Percentiles rank a stretch among this genome's conserved stretches.
phyloP scores from a whole-genome alignment of 1,139 yeast genomes.

The Nadsonia commutata region DNA sequence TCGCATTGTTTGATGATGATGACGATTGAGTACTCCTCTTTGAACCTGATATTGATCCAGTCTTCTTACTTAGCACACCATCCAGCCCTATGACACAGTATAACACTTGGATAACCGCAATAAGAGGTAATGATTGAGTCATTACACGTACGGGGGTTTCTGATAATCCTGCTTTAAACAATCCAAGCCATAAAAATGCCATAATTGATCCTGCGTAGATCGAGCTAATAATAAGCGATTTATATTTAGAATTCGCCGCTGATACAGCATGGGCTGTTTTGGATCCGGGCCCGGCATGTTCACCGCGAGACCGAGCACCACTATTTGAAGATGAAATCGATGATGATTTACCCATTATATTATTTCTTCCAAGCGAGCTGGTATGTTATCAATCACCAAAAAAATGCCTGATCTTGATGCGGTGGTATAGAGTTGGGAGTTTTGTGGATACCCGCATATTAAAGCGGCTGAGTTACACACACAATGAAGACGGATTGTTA shows the following conservation, averaged over 20 bases:
- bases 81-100: conserved; percentile 17
- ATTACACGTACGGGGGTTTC: conserved; percentile 13
- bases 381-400: too few relatives aligned
- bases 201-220: not conserved
- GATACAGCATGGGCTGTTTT: not conserved
- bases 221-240: not conserved
- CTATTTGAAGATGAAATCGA: not conserved
- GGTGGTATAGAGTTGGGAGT: conserved; percentile 4
- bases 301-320: not conserved
- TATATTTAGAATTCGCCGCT: not conserved
- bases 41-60: conserved; percentile 7
- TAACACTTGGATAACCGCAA: conserved; percentile 14
- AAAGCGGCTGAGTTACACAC: too few relatives aligned
- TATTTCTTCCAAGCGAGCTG: too few relatives aligned
- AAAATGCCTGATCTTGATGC: too few relatives aligned
- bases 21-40: conserved; percentile 9
- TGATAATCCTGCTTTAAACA: conserved; percentile 8
- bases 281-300: not conserved
- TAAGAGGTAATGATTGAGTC: conserved; percentile 14
- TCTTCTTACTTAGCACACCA: conserved; percentile 4
- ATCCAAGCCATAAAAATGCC: not conserved
- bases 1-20: conserved; percentile 8
- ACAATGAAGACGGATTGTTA: too few relatives aligned
- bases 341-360: not conserved
- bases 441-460: conserved; percentile 4